A percentile compares a stretch with the other conserved stretches of the same genome.
Evolutionary conservation across 495 filamentous ascomycete species (phyloP).

Genomic region (Aspergillus ellipticus): DNA sequence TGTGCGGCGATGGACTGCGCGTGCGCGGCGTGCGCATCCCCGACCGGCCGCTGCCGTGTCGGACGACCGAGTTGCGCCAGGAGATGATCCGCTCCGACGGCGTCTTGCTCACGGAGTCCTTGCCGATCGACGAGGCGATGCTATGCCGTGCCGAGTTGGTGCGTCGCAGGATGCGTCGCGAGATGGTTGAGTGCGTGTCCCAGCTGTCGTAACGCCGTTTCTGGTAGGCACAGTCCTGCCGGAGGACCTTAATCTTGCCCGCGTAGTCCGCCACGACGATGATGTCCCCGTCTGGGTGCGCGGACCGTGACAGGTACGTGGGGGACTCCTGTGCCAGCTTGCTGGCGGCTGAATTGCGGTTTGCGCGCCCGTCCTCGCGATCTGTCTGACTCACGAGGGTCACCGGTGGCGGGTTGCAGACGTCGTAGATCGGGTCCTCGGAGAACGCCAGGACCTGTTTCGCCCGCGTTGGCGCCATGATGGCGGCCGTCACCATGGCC

Average conservation of each 20-base stretch:
- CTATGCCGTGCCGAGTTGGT: constrained; percentile 59
- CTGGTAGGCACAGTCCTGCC: constrained; percentile 81
- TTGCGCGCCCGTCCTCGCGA: constrained; percentile 21
- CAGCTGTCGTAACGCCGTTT: constrained; percentile 52
- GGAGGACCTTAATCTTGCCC: constrained; percentile 87
- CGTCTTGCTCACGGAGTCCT: constrained; percentile 49
- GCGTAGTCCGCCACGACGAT: constrained; percentile 86
- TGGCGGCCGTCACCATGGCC: constrained; percentile 78
- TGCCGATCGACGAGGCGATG: constrained; percentile 45
- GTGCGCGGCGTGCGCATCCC: constrained; percentile 35
- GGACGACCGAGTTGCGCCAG: constrained; percentile 78
- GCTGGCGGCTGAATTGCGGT: constrained; percentile 42
- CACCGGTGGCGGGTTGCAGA: constrained; percentile 93
- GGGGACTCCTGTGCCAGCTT: constrained; percentile 58
- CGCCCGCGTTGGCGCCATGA: constrained; percentile 78
- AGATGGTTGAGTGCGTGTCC: constrained; percentile 69
- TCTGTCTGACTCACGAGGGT: constrained; percentile 76
- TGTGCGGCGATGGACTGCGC: constrained; percentile 58
- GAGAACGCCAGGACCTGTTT: constrained; percentile 73
- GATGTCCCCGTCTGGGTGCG: constrained; percentile 83
- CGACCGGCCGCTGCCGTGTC: constrained; percentile 38
- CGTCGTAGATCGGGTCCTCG: constrained; percentile 89
- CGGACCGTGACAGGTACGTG: constrained; percentile 67
- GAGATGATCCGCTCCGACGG: constrained; percentile 82
- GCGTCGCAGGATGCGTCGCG: constrained; percentile 67